Base-by-base conservation (phyloP, 192 early-diverging fungal genomes). In the Backusella tarrabulga region DNA sequence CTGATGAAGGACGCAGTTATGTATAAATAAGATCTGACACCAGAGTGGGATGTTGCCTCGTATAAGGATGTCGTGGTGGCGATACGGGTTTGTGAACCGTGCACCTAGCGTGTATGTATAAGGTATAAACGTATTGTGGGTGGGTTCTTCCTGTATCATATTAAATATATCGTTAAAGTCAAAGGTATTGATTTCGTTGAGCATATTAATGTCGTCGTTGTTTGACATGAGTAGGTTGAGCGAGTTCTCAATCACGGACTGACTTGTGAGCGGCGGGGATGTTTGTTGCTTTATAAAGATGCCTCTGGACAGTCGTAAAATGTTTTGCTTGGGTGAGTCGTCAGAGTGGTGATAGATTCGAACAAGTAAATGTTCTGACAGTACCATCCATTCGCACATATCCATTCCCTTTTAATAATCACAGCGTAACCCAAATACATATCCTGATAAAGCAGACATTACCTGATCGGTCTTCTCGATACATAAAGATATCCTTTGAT, bases 11-110 rank as follows among this genome's bases (percentile, higher is more conserved):
- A 40, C 21, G 21, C 36, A 70, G 11, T 70, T 38, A 6, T 35
- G 34, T 40, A 70, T 70, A 41, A 70, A 70, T 70, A 70, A 70
- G 21, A 38, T 70, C 21, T 70, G 68, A 23, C 68, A 70, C 68
- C 68, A 70, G 0, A 70, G 68, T 38, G 68, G 68, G 21, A 70
- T 70, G 21, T 70, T 70, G 3, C 68, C 68, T 40, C 35, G 21
- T 12, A 70, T 35, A 9, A 70, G 19, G 12, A 70, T 40, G 11
- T 70, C 68, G 4, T 11, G 34, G 8, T 41, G 6, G 1, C 38
- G 34, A 70, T 70, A 70, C 0, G 35, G 35, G 8, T 41, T 36
- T 23, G 68, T 70, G 36, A 21, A 70, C 0, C 68, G 68, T 11
- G 38, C 35, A 11, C 68, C 68, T 14, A 70, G 5, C 9, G 68